Conservation (phyloP, 805 yeast genomes). For the Candida namnaoensis region DNA sequence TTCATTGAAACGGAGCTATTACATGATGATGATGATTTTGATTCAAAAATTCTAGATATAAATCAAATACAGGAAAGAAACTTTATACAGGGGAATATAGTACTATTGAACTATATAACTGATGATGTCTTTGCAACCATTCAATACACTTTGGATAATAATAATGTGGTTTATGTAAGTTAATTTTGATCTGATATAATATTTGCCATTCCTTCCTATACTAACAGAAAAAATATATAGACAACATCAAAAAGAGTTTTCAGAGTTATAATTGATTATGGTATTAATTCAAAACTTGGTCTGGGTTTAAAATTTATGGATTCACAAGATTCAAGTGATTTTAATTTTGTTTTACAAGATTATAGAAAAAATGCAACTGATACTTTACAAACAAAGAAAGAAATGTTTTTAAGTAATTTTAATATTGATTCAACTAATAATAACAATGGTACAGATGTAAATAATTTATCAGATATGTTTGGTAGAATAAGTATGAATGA, state of each 20-base stretch:
- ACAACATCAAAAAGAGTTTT: slow-evolving; percentile 19
- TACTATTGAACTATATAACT: slow-evolving; percentile 4
- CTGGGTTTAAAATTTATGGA: slow-evolving; percentile 32
- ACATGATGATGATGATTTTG: not conserved
- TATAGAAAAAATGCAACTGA: slow-evolving; percentile 13
- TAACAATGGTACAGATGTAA: too few species aligned
- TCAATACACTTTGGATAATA: slow-evolving; percentile 20
- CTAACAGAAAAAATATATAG: slow-evolving; percentile 10
- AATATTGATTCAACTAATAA: too few species aligned
- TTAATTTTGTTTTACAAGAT: slow-evolving; percentile 26
- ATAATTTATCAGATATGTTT: too few species aligned
- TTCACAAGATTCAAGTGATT: slow-evolving; percentile 23
- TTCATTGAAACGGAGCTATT: slow-evolving; percentile 18
- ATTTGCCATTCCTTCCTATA: too few species aligned
- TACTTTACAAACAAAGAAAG: too few species aligned
- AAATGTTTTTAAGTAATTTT: too few species aligned
- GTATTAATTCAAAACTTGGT: slow-evolving; percentile 20
- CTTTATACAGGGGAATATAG: slow-evolving; percentile 2
- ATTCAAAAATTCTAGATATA: not conserved
- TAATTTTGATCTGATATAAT: slow-evolving; percentile 1
- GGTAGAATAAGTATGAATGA: not conserved
- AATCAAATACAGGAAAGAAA: not conserved
- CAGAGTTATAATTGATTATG: slow-evolving; percentile 24
- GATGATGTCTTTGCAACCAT: slow-evolving; percentile 27
- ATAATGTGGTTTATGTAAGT: slow-evolving; percentile 20